These are phyloP conservation scores for Kodamaea derodonti DNA, from an alignment of 1,139 yeast species.

Conservation along the genomic window DNA sequence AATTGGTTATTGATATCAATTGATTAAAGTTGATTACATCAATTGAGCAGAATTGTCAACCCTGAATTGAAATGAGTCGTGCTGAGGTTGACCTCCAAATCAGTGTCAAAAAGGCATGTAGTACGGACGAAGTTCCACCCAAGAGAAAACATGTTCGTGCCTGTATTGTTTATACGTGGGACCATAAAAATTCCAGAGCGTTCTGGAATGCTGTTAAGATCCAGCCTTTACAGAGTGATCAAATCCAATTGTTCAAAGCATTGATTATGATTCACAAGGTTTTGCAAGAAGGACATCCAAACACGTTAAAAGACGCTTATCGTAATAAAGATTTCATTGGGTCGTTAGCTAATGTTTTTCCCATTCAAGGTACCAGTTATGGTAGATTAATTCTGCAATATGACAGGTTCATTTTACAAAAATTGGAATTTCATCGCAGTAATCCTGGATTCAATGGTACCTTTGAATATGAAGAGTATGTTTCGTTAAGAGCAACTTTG, in stretches of 20 bases:
- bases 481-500: conserved; percentile 79
- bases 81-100: conserved; percentile 60
- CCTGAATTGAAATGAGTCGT: conserved; percentile 45
- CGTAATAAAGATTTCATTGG: conserved; percentile 52
- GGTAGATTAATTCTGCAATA: conserved; percentile 77
- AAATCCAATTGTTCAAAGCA: conserved; percentile 84
- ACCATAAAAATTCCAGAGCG: conserved; percentile 79
- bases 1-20: too few species aligned
- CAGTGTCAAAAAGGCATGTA: conserved; percentile 83
- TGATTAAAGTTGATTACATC: too few species aligned
- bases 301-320: conserved; percentile 78
- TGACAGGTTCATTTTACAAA: conserved; percentile 63
- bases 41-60: too few species aligned
- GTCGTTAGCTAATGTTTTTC: conserved; percentile 41
- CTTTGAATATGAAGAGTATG: conserved; percentile 93
- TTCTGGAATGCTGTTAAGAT: conserved; percentile 85
- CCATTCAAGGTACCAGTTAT: conserved; percentile 49
- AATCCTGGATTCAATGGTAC: conserved; percentile 93
- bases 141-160: conserved; percentile 93
- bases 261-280: conserved; percentile 86
- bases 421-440: conserved; percentile 76
- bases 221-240: conserved; percentile 78
- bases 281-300: conserved; percentile 94
- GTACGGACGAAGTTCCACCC: conserved; percentile 85
- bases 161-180: conserved; percentile 95